phyloP scores from a whole-genome alignment of 1,139 yeast genomes.

The Geotrichum citri-aurantii region DNA sequence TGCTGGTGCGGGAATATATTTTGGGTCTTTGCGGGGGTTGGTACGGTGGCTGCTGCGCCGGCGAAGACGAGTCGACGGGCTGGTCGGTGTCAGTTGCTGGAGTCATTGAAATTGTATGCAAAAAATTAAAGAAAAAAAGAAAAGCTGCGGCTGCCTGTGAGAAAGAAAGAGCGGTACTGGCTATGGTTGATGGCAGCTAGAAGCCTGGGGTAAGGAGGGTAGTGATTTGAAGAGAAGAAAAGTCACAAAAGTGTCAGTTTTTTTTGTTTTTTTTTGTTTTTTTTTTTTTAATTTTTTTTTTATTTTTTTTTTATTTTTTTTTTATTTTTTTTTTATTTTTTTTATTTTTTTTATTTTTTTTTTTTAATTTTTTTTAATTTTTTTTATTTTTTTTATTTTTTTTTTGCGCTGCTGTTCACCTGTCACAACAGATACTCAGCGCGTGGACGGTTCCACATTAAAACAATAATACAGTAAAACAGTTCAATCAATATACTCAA shows the following conservation, averaged over 20 bases:
- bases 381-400: not conserved
- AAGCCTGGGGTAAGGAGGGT: not conserved
- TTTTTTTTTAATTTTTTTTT: not conserved
- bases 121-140: not conserved
- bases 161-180: not conserved
- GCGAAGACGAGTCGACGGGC: not conserved
- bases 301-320: not conserved
- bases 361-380: not conserved
- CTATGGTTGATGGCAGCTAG: not conserved
- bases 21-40: slow-evolving; percentile 2
- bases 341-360: not conserved
- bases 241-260: not conserved
- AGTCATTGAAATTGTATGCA: slow-evolving; percentile 2
- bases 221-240: not conserved
- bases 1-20: not conserved
- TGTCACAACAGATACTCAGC: not conserved
- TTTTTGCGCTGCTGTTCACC: not conserved
- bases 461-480: not conserved
- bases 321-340: not conserved
- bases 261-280: not conserved
- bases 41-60: slow-evolving; percentile 2
- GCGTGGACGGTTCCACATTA: not conserved
- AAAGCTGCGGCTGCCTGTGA: not conserved
- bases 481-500: not conserved
- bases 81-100: slow-evolving; percentile 5